Percentiles rank a stretch among this genome's conserved stretches.
Conservation (phyloP, 371 early-diverging fungal species). For the Rhizopus stolonifer region DNA sequence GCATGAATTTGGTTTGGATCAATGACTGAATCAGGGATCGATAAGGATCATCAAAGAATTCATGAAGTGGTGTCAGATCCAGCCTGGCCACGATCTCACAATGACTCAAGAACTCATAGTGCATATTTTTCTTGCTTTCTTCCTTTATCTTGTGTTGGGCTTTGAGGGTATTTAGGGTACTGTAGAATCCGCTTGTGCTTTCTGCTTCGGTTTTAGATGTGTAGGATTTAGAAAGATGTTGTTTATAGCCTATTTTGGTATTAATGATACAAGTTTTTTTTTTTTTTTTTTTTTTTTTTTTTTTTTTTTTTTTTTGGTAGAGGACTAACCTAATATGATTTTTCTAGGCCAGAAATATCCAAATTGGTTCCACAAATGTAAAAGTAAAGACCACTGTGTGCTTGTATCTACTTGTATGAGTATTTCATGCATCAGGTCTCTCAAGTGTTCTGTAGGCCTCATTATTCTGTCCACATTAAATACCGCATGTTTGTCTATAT, state of each 20-base stretch:
- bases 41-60: conserved; percentile 25
- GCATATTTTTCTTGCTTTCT: neutral
- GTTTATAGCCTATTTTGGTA: conserved; percentile 11
- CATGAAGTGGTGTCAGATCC: conserved; percentile 35
- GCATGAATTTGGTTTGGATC: conserved; percentile 28
- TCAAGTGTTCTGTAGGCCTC: conserved; percentile 29
- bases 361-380: conserved; percentile 35
- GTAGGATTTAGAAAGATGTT: conserved; percentile 4
- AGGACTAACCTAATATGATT: conserved; percentile 26
- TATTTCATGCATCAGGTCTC: conserved; percentile 21
- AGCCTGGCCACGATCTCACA: conserved; percentile 10
- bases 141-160: conserved; percentile 1
- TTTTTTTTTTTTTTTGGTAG: too few species aligned
- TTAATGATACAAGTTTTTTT: neutral
- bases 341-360: conserved; percentile 51
- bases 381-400: conserved; percentile 25
- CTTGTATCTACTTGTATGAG: conserved; percentile 9
- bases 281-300: too few species aligned
- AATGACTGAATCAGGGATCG: conserved; percentile 21
- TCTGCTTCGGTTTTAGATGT: conserved; percentile 6
- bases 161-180: neutral
- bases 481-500: conserved; percentile 32
- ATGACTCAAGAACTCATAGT: neutral
- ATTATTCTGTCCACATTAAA: conserved; percentile 34
- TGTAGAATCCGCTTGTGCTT: conserved; percentile 7